Evolutionary conservation across 106 monocot genomes (phyloP).

Genomic region (Chionographis japonica): DNA sequence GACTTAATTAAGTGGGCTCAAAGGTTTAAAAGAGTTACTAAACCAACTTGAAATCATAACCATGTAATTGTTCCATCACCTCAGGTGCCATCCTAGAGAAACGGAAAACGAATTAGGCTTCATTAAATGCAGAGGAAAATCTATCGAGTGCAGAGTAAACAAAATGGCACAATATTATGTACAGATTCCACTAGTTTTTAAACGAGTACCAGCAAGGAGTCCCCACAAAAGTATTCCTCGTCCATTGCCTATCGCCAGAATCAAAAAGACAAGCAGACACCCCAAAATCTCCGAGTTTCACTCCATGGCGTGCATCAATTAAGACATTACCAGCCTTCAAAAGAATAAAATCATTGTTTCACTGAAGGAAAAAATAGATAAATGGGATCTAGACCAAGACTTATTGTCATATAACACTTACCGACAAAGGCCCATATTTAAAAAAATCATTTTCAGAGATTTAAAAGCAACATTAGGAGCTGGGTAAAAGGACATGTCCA

Average conservation of each 20-base stretch:
- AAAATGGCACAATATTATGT: neutral
- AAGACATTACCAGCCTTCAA: slow-evolving; percentile 82
- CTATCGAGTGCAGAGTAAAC: neutral
- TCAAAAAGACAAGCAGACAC: slow-evolving; percentile 76
- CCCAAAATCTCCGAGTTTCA: slow-evolving; percentile 89
- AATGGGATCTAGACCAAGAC: neutral
- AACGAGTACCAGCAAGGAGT: slow-evolving; percentile 68
- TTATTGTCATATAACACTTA: no score
- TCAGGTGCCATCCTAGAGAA: slow-evolving; percentile 69
- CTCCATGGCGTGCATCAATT: slow-evolving; percentile 50
- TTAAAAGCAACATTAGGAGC: no score
- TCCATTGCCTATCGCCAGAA: slow-evolving; percentile 53
- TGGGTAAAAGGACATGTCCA: no score
- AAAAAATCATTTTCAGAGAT: no score
- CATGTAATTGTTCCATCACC: slow-evolving; percentile 53
- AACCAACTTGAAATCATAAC: slow-evolving; percentile 72
- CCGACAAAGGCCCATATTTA: no score
- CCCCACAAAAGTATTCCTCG: slow-evolving; percentile 81
- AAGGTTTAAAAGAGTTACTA: neutral
- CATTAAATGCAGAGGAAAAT: neutral
- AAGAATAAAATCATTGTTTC: neutral
- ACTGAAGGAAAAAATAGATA: neutral
- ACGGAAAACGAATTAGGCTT: neutral
- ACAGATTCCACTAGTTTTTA: neutral
- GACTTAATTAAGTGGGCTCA: no score